Evolutionary conservation across 306 rosid genomes (phyloP), one percentile per base, ranked within the genome.

Genomic region (Corylus americana): DNA sequence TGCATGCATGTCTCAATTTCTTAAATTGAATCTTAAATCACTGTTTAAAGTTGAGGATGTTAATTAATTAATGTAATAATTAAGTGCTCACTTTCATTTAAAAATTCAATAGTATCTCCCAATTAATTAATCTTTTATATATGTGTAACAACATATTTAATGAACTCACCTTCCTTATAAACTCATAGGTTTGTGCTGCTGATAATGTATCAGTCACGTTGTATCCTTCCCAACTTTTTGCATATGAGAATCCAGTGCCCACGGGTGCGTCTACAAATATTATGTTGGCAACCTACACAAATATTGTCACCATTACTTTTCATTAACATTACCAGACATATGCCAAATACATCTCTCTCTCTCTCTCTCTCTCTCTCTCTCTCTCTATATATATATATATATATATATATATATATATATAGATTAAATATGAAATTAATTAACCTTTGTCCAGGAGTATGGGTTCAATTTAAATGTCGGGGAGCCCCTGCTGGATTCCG

Each of bases 211-310:
- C 85, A 17, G 8, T 39, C 5, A 27, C 61, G 48, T 7, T 39
- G 51, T 71, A 77, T n/a, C 61, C 78, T 61, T 63, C 14, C 62
- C 12, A 63, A 20, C 11, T 81, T 55, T 35, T 81, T 22, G 85
- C 74, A 45, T 82, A 82, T 5, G 85, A 82, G 77, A 64, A 67
- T 14, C 79, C 82, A 2, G 82, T 77, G 48, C 82, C 82, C 1
- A 82, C 82, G 0, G 82, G 85, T 47, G 82, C 85, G 35, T 82
- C 82, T 37, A 82, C 1, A 37, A 73, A 82, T 61, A 82, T 62
- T 18, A 82, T 73, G 62, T 20, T 82, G 53, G 85, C 82, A 48
- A 73, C 63, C 82, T 82, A 42, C 31, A 67, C 49, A 3, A 13
- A 25, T 14, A 59, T 8, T 27, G 25, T 4, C 3, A 64, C 14